phyloP scores from a whole-genome alignment of 306 rosid species.

The Urtica urens region DNA sequence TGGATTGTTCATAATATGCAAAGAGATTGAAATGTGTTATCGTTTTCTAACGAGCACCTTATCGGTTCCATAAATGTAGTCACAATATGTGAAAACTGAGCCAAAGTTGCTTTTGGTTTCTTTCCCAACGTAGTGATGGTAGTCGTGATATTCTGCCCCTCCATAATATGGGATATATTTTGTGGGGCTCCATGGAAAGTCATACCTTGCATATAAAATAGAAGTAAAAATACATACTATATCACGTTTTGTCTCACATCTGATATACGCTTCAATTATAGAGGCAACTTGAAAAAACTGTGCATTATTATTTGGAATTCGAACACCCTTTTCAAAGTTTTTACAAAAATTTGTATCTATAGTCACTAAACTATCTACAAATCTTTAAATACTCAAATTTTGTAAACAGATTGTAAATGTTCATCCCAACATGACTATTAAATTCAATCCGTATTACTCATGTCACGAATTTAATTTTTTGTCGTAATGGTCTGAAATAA shows the following conservation, averaged over 20 bases:
- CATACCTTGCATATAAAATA: constrained; percentile 51
- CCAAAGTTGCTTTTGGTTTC: constrained; percentile 66
- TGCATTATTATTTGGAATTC: too few species aligned
- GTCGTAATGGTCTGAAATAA: too few species aligned
- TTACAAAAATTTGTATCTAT: too few species aligned
- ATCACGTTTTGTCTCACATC: background rate
- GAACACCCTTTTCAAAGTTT: too few species aligned
- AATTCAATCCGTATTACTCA: too few species aligned
- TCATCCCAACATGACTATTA: too few species aligned
- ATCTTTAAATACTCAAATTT: too few species aligned
- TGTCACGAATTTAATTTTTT: too few species aligned
- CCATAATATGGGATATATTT: constrained; percentile 83
- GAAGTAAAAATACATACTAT: background rate
- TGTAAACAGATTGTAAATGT: too few species aligned
- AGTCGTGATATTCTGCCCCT: constrained; percentile 72
- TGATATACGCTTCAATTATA: background rate
- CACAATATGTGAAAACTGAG: constrained; percentile 92
- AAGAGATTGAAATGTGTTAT: constrained; percentile 23
- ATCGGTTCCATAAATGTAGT: constrained; percentile 87
- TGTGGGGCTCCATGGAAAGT: constrained; percentile 72
- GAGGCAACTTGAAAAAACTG: too few species aligned
- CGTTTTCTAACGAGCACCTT: constrained; percentile 35
- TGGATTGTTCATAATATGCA: constrained; percentile 14
- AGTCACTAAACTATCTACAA: too few species aligned
- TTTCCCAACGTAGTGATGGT: constrained; percentile 62